Evolutionary conservation across 1,284 basidiomycete species (phyloP).

Genomic region (Bjerkandera adusta): DNA sequence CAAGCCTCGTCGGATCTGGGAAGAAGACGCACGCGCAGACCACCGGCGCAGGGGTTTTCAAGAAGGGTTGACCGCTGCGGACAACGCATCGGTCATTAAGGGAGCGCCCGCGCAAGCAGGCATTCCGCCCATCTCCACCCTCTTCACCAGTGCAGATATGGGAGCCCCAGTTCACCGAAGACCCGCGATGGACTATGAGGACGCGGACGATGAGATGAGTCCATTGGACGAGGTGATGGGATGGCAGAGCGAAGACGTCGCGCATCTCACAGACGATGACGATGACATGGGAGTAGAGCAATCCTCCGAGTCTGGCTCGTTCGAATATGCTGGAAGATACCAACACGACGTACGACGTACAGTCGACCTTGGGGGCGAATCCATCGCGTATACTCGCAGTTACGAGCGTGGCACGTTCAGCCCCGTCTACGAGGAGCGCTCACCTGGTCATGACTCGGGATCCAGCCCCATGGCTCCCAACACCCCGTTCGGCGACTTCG

Average conservation of each 20-base stretch:
- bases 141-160: slow-evolving; percentile 21
- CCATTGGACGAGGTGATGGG: slow-evolving; percentile 25
- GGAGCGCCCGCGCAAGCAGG: slow-evolving; percentile 77
- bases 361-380: not conserved
- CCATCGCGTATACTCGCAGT: not conserved
- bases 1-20: slow-evolving; percentile 64
- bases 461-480: slow-evolving; percentile 71
- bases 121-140: slow-evolving; percentile 66
- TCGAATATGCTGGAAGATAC: slow-evolving; percentile 13
- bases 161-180: slow-evolving; percentile 26
- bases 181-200: too few species aligned
- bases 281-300: slow-evolving; percentile 24
- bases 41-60: slow-evolving; percentile 52
- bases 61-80: slow-evolving; percentile 63
- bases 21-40: slow-evolving; percentile 41
- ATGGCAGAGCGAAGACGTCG: slow-evolving; percentile 26
- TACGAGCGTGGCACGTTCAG: slow-evolving; percentile 54
- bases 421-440: slow-evolving; percentile 65
- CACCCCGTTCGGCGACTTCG: slow-evolving; percentile 72
- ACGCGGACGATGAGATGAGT: slow-evolving; percentile 45
- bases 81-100: slow-evolving; percentile 76
- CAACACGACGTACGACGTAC: slow-evolving; percentile 15
- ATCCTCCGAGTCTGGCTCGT: slow-evolving; percentile 19
- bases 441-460: slow-evolving; percentile 54
- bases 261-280: slow-evolving; percentile 22